Conservation (phyloP, 805 yeast species). For the Candida maris region DNA sequence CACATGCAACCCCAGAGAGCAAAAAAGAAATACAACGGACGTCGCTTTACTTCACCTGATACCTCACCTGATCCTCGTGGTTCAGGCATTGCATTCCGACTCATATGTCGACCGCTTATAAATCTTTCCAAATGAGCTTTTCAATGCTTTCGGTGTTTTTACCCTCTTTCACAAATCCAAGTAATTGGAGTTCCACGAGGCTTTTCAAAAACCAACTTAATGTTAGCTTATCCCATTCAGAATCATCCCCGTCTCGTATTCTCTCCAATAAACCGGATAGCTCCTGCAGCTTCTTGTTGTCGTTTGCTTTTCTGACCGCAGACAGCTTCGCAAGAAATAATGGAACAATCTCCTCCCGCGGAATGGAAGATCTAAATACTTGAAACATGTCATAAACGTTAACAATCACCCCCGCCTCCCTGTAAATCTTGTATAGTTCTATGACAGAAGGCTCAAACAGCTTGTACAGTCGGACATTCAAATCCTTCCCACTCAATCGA, state of each 20-base stretch:
- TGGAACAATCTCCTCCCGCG: slow-evolving; percentile 9
- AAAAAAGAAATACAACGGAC: slow-evolving; percentile 15
- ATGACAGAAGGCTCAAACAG: slow-evolving; percentile 47
- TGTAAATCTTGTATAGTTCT: slow-evolving; percentile 60
- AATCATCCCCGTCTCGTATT: slow-evolving; percentile 35
- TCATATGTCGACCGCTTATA: slow-evolving; percentile 37
- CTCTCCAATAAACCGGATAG: slow-evolving; percentile 7
- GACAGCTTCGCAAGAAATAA: slow-evolving; percentile 14
- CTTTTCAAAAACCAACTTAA: slow-evolving; percentile 75
- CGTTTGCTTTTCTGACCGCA: slow-evolving; percentile 3
- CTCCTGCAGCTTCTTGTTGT: slow-evolving; percentile 1
- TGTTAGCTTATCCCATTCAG: slow-evolving; percentile 58
- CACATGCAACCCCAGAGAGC: not conserved
- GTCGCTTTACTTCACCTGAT: slow-evolving; percentile 19
- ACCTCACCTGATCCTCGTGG: too few species aligned
- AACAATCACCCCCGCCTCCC: slow-evolving; percentile 69
- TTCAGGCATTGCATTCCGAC: too few species aligned
- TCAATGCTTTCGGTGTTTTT: slow-evolving; percentile 64
- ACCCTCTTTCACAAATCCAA: slow-evolving; percentile 67
- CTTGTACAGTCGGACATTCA: slow-evolving; percentile 29
- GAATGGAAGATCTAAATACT: slow-evolving; percentile 34
- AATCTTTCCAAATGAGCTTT: slow-evolving; percentile 67
- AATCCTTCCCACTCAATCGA: slow-evolving; percentile 4
- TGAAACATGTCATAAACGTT: slow-evolving; percentile 34
- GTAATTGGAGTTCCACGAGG: slow-evolving; percentile 61